Conservation (phyloP, 306 rosid genomes). For the Hippophae rhamnoides region DNA sequence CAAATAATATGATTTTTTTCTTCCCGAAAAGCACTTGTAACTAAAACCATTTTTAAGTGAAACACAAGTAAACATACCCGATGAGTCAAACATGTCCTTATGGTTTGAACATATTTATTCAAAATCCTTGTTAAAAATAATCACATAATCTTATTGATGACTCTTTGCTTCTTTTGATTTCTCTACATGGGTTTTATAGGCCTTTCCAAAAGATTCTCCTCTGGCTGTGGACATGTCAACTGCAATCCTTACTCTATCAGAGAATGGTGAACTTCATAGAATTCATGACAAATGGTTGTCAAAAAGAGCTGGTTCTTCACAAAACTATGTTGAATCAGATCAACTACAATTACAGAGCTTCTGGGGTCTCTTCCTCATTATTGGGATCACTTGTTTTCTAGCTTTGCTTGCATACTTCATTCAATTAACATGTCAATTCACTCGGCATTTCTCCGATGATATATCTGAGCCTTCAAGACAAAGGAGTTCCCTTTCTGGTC, state of each 20-base stretch:
- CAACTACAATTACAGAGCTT: conserved; percentile 34
- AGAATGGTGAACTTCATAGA: conserved; percentile 32
- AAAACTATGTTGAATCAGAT: conserved; percentile 8
- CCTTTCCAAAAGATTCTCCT: conserved; percentile 44
- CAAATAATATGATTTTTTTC: not conserved
- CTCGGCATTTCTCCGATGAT: conserved; percentile 9
- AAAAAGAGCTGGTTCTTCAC: conserved; percentile 20
- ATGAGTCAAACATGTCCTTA: too few species aligned
- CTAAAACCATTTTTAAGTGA: not conserved
- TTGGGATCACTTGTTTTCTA: conserved; percentile 18
- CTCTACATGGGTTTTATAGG: conserved; percentile 18
- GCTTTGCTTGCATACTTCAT: conserved; percentile 20
- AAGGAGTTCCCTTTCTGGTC: conserved; percentile 8
- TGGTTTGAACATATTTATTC: too few species aligned
- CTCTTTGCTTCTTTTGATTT: not conserved
- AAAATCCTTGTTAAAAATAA: too few species aligned
- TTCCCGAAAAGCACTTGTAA: not conserved
- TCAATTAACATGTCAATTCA: conserved; percentile 18
- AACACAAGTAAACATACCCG: too few species aligned
- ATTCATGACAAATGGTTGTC: conserved; percentile 39
- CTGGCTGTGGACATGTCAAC: conserved; percentile 37
- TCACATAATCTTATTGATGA: too few species aligned
- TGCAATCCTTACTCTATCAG: conserved; percentile 35
- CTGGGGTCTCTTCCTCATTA: conserved; percentile 33
- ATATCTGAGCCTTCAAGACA: conserved; percentile 4